A percentile compares a stretch with the other conserved stretches of the same genome.
These are phyloP conservation scores for Rehmannia glutinosa DNA, from an alignment of 257 asterid species.

Conservation along the genomic window DNA sequence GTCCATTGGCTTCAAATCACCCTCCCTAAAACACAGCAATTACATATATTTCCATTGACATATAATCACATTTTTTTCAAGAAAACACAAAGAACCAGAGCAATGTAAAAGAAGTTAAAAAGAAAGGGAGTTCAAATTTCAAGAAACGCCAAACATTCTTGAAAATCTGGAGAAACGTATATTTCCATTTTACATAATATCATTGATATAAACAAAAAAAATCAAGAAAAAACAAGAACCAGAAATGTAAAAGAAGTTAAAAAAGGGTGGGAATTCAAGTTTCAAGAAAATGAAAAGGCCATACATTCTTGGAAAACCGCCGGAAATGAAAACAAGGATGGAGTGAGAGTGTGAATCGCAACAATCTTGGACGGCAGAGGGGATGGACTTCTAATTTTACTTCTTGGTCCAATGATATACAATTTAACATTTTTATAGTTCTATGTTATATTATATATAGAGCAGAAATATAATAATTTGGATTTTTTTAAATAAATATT, in stretches of 20 bases:
- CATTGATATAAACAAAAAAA: too few relatives aligned
- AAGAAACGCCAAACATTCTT: constrained; percentile 18
- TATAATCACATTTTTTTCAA: not conserved
- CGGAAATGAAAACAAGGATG: not conserved
- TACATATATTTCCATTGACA: not conserved
- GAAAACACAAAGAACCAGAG: not conserved
- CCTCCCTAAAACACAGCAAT: constrained; percentile 37
- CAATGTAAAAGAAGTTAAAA: not conserved
- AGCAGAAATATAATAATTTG: too few relatives aligned
- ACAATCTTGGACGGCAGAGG: not conserved
- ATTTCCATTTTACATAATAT: too few relatives aligned
- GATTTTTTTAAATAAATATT: too few relatives aligned
- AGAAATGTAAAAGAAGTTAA: too few relatives aligned
- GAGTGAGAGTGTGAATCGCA: not conserved
- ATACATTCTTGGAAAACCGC: not conserved
- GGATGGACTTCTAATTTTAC: not conserved
- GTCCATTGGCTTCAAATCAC: constrained; percentile 81
- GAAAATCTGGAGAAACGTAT: not conserved
- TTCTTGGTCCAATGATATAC: too few relatives aligned
- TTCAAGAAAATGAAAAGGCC: too few relatives aligned
- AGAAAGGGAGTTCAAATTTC: not conserved
- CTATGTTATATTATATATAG: too few relatives aligned
- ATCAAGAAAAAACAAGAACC: too few relatives aligned
- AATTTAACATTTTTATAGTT: too few relatives aligned
- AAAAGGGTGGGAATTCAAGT: too few relatives aligned